Evolutionary conservation across 805 yeast genomes (phyloP).

Genomic region (Hermanozyma aechmeae): DNA sequence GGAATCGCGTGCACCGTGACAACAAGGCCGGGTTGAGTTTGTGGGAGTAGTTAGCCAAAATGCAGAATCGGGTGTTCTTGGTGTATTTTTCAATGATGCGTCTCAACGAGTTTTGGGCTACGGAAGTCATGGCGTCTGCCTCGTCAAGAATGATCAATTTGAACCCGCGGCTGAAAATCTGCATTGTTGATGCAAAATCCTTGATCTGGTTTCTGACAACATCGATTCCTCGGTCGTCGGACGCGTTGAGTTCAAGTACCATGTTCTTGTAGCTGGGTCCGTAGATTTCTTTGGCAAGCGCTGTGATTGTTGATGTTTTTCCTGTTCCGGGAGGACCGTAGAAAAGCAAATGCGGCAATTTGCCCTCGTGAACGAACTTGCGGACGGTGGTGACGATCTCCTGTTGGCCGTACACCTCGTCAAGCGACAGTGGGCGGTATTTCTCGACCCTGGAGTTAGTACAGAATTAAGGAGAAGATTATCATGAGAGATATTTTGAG

Average conservation of each 20-base stretch:
- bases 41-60: slow-evolving; percentile 92
- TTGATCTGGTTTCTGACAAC: slow-evolving; percentile 97
- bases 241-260: slow-evolving; percentile 92
- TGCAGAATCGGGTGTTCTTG: slow-evolving; percentile 90
- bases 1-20: slow-evolving; percentile 90
- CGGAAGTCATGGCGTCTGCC: slow-evolving; percentile 90
- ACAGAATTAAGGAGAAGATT: background rate
- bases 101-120: slow-evolving; percentile 76
- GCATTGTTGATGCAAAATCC: slow-evolving; percentile 92
- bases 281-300: slow-evolving; percentile 78
- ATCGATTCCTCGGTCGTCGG: slow-evolving; percentile 96
- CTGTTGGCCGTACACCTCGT: slow-evolving; percentile 86
- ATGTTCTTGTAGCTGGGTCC: slow-evolving; percentile 76
- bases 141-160: slow-evolving; percentile 90
- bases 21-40: slow-evolving; percentile 90
- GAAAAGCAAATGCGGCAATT: slow-evolving; percentile 83
- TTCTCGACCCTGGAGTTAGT: slow-evolving; percentile 69
- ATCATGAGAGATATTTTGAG: no score
- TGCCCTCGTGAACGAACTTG: slow-evolving; percentile 73
- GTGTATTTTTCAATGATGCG: slow-evolving; percentile 88
- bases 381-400: slow-evolving; percentile 80
- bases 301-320: slow-evolving; percentile 81
- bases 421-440: slow-evolving; percentile 77
- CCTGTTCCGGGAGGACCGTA: slow-evolving; percentile 97
- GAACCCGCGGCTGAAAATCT: slow-evolving; percentile 79